phyloP scores from a whole-genome alignment of 208 protist species.

The Trypanosoma scelopori region DNA sequence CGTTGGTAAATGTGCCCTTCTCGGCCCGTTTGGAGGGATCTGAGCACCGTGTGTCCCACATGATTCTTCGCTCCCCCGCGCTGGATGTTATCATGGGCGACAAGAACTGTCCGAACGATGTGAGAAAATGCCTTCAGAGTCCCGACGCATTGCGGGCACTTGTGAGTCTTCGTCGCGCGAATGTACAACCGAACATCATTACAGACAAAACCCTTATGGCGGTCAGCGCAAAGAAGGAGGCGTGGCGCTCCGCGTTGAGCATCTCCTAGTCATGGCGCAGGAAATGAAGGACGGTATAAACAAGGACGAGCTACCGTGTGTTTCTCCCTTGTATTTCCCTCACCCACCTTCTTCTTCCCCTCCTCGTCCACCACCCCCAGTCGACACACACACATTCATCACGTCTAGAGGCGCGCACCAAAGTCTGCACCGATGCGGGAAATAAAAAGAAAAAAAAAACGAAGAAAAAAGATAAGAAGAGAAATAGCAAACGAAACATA shows the following conservation, averaged over 20 bases:
- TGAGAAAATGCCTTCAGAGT: constrained; percentile 33
- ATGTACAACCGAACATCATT: constrained; percentile 56
- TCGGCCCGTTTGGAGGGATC: constrained; percentile 49
- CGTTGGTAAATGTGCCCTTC: constrained; percentile 45
- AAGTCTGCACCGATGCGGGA: too few species aligned
- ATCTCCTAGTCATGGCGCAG: constrained; percentile 35
- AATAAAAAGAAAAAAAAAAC: too few species aligned
- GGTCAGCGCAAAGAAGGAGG: constrained; percentile 38
- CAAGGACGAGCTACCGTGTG: too few species aligned
- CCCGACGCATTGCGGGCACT: constrained; percentile 54
- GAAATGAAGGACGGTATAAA: too few species aligned
- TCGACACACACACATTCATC: too few species aligned
- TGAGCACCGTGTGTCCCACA: constrained; percentile 41
- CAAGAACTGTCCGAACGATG: constrained; percentile 30
- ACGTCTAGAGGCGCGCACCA: too few species aligned
- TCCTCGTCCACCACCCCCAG: too few species aligned
- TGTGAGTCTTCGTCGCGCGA: constrained; percentile 47
- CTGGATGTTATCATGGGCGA: constrained; percentile 23
- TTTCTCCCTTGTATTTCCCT: too few species aligned
- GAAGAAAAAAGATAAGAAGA: too few species aligned
- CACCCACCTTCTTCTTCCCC: too few species aligned
- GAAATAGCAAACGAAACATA: too few species aligned
- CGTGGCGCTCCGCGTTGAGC: constrained; percentile 49
- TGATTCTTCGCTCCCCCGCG: constrained; percentile 53
- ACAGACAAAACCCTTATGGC: constrained; percentile 50